Evolutionary conservation across 768 basidiomycete species (phyloP).

Genomic region (Boletus sp.): DNA sequence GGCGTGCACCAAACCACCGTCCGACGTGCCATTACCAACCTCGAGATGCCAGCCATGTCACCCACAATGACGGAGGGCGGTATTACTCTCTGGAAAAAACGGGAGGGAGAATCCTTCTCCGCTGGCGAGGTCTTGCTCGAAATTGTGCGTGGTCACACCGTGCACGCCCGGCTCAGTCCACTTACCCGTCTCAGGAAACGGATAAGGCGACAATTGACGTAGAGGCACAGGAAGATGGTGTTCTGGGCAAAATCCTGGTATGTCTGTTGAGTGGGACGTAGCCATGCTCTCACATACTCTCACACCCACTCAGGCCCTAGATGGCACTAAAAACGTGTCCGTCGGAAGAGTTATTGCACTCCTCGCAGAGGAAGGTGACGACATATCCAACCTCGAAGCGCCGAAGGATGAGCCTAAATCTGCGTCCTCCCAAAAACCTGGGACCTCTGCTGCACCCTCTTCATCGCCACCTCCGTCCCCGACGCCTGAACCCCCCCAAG

Average conservation of each 20-base stretch:
- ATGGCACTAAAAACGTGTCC: conserved; percentile 79
- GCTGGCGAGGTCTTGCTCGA: conserved; percentile 87
- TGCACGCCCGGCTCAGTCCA: not conserved
- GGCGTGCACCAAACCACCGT: conserved; percentile 48
- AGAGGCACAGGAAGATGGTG: conserved; percentile 95
- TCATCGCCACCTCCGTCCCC: conserved; percentile 16
- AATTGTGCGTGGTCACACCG: conserved; percentile 55
- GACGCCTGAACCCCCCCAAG: conserved; percentile 21
- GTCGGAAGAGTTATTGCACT: conserved; percentile 91
- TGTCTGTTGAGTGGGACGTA: conserved; percentile 23
- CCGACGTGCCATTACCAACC: conserved; percentile 63
- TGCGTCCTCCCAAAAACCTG: conserved; percentile 13
- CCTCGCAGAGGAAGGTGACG: conserved; percentile 94
- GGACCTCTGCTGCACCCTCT: conserved; percentile 22
- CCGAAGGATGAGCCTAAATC: conserved; percentile 41
- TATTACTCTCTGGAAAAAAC: conserved; percentile 87
- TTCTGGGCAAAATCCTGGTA: conserved; percentile 91
- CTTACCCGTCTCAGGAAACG: conserved; percentile 59
- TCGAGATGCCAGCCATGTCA: conserved; percentile 96
- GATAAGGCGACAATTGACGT: conserved; percentile 98
- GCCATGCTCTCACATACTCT: not conserved
- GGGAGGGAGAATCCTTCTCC: conserved; percentile 73
- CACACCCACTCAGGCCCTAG: conserved; percentile 46
- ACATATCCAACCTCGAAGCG: conserved; percentile 77
- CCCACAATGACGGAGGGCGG: conserved; percentile 97